Evolutionary conservation across 1,284 basidiomycete species (phyloP), one percentile per base, ranked within the genome.

Genomic region (Schizophyllum commune): DNA sequence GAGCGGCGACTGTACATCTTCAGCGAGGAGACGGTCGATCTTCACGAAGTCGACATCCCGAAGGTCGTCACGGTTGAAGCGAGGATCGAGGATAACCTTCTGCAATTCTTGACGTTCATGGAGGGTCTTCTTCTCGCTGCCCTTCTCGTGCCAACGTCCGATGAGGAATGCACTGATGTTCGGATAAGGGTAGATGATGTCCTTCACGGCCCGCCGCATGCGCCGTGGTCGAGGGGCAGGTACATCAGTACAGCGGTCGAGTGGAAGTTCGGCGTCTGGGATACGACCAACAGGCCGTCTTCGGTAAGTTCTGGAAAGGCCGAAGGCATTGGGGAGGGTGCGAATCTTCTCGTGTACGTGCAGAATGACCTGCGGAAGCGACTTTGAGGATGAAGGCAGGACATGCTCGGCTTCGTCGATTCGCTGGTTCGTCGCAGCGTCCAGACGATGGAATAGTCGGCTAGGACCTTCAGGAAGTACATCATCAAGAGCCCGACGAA

Each of bases 11-110:
- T 59, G 58, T 13, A 20, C n/a, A 21, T 61, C 60, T n/a, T 9
- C 27, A 5, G 55, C 60, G 15, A 64, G 9, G 32, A 56, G 13
- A 9, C 52, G 34, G 51, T 64, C 58, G 39, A 64, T 61, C 47
- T 60, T 55, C 22, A 62, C 54, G 27, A 61, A 62, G 55, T 62
- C 60, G 34, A 62, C 58, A 17, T 52, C 53, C 11, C 52, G 55
- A 7, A 64, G 27, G 19, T 64, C 63, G 0, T 52, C 39, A 15
- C 32, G 1, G 9, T 56, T 20, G 20, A 64, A 64, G 5, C n/a
- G 13, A 19, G 51, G 21, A 15, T 62, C 61, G 15, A 58, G 57
- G 9, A 63, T 21, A 15, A 63, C 47, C 19, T 63, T 57, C 27
- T 55, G 54, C 2, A 63, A 56, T 8, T 27, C 33, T 47, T 61